Conservation (phyloP, 148 eudicot genomes). For the Nyssa sinensis region DNA sequence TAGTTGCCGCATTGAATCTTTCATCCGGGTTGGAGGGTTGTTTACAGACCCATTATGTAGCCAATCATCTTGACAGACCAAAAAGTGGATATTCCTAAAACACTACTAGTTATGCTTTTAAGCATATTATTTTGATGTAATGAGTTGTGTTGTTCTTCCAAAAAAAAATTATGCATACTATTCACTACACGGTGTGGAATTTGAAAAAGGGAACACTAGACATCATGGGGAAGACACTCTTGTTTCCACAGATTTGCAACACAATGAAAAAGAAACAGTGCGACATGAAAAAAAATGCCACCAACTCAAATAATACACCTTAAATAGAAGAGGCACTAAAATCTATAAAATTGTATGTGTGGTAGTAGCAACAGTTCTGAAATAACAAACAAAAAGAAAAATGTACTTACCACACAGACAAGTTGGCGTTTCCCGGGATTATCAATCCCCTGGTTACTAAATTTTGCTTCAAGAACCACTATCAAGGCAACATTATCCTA, state of each 20-base stretch:
- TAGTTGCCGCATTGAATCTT: too few relatives aligned
- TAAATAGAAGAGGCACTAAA: background rate
- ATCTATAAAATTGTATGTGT: background rate
- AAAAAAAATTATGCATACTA: background rate
- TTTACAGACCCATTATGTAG: too few relatives aligned
- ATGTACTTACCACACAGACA: slow-evolving; percentile 87
- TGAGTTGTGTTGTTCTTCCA: background rate
- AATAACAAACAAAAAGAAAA: slow-evolving; percentile 9
- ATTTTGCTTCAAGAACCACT: slow-evolving; percentile 90
- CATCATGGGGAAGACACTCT: background rate
- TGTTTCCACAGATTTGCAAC: slow-evolving; percentile 59
- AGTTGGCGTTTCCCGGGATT: slow-evolving; percentile 93
- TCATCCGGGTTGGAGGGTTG: too few relatives aligned
- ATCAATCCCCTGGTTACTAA: slow-evolving; percentile 76
- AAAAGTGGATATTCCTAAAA: too few relatives aligned
- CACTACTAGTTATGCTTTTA: background rate
- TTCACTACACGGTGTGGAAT: background rate
- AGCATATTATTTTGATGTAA: background rate
- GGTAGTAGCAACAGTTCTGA: background rate
- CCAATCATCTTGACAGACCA: too few relatives aligned
- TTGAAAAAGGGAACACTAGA: background rate
- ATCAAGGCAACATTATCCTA: slow-evolving; percentile 97
- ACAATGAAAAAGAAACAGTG: slow-evolving; percentile 83
- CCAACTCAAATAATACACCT: background rate
- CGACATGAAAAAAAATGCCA: background rate